Base-by-base conservation (phyloP, 2,329 filamentous ascomycete species). In the Fusarium sp. region DNA sequence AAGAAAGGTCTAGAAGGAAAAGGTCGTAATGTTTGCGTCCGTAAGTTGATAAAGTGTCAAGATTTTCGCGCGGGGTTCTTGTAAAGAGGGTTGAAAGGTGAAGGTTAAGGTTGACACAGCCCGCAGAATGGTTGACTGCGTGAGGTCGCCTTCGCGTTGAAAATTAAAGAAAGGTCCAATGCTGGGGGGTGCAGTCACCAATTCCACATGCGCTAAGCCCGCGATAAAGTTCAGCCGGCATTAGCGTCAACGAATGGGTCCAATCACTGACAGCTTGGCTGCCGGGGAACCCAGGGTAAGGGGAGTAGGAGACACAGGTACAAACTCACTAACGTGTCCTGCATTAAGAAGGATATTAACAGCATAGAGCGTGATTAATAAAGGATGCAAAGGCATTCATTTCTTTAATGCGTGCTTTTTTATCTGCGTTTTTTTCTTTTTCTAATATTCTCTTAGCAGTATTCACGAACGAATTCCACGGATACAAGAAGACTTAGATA, bases 141-240 rank as follows among this genome's bases (percentile, higher is more conserved):
- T 54, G 76, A 76, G 66, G 72, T 65, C 62, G 66, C 72, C 68
- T 47, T 79, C 78, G 79, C 81, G 81, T 81, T 80, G 83, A 84
- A 85, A 84, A 82, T 83, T 82, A 80, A 75, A 76, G 79, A 78
- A 79, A 76, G 76, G 69, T 76, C 75, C 79, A 54, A 81, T 80
- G 79, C 83, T 81, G 84, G 84, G 84, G 80, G 73, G 68, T 79
- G 73, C 74, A 57, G 82, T 78, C 80, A 75, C 83, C 83, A 84
- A 85, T 81, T 80, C 83, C 80, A 82, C 78, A 72, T 66, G 70
- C 83, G 84, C 84, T 85, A 85, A 82, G 79, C 13, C 2, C 58
- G 83, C 67, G 81, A 80, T 8, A 85, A 82, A 56, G 56, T 78
- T 83, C n/a, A 72, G 82, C 82, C 83, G 81, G 62, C 50, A 60